A percentile compares a stretch with the other conserved stretches of the same genome.
Conservation (phyloP, 2,329 filamentous ascomycete species). For the Aureobasidium melanogenum region DNA sequence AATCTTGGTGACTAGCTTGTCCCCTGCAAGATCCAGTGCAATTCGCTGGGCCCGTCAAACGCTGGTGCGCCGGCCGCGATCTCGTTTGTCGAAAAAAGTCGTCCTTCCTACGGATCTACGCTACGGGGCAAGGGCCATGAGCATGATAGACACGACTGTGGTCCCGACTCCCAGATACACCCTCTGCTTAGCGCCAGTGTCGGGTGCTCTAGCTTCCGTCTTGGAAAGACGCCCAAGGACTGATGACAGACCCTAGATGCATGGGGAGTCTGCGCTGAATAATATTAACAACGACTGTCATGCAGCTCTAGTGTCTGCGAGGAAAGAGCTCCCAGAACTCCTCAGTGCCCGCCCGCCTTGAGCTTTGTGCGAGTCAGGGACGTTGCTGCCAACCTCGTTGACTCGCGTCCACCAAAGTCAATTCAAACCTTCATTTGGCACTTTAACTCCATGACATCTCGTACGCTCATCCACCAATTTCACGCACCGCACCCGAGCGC, state of each 20-base stretch:
- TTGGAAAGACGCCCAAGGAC: background rate
- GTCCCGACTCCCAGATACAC: constrained; percentile 9
- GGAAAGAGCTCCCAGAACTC: background rate
- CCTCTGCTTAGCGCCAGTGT: background rate
- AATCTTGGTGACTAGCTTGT: constrained; percentile 1
- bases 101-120: constrained; percentile 5
- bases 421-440: background rate
- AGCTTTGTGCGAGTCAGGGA: constrained; percentile 10
- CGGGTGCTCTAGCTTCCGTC: constrained; percentile 1
- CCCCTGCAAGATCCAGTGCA: constrained; percentile 8
- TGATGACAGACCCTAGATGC: background rate
- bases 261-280: background rate
- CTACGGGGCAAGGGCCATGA: constrained; percentile 4
- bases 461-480: background rate
- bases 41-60: constrained; percentile 10
- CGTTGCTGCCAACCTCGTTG: background rate
- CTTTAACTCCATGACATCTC: background rate
- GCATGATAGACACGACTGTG: background rate
- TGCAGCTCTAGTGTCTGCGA: constrained; percentile 3
- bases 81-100: constrained; percentile 2
- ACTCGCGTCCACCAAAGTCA: background rate
- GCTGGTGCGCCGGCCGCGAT: constrained; percentile 7
- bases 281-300: constrained; percentile 1
- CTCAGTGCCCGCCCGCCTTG: constrained; percentile 2
- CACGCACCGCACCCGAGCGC: background rate